These are phyloP conservation scores for Pythium pectinolyticum DNA, from an alignment of 352 stramenopile genomes.

Conservation along the genomic window DNA sequence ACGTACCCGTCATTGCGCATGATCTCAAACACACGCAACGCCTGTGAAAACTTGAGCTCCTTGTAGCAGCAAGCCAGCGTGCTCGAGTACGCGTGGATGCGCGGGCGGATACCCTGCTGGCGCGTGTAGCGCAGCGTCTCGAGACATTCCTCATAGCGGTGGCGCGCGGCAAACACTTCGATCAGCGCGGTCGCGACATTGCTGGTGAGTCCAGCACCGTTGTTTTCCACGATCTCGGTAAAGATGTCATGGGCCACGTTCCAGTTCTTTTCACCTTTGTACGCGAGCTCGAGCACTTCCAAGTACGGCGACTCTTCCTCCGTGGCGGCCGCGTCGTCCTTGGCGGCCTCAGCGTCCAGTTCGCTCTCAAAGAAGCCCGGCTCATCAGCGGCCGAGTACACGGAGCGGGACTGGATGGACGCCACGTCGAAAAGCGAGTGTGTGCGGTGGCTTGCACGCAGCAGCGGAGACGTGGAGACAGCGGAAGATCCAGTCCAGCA, in stretches of 20 bases:
- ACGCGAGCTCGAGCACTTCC: constrained; percentile 33
- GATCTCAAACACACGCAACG: constrained; percentile 85
- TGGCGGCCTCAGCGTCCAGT: background rate
- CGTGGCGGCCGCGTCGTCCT: background rate
- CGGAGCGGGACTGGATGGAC: constrained; percentile 3
- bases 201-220: constrained; percentile 40
- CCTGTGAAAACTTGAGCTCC: constrained; percentile 58
- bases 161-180: constrained; percentile 50
- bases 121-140: constrained; percentile 65
- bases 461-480: background rate
- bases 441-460: constrained; percentile 1
- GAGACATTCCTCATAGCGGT: constrained; percentile 53
- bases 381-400: constrained; percentile 23
- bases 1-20: constrained; percentile 86
- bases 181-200: constrained; percentile 64
- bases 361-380: constrained; percentile 5
- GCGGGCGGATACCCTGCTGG: constrained; percentile 65
- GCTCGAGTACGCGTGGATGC: constrained; percentile 81
- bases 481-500: background rate
- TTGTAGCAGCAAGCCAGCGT: constrained; percentile 82
- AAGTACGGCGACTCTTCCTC: constrained; percentile 27
- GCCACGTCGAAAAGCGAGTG: background rate
- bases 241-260: constrained; percentile 53
- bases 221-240: constrained; percentile 36
- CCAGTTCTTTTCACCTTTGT: constrained; percentile 40